phyloP scores from a whole-genome alignment of 1,284 basidiomycete species.

The Irpex rosettiformis region DNA sequence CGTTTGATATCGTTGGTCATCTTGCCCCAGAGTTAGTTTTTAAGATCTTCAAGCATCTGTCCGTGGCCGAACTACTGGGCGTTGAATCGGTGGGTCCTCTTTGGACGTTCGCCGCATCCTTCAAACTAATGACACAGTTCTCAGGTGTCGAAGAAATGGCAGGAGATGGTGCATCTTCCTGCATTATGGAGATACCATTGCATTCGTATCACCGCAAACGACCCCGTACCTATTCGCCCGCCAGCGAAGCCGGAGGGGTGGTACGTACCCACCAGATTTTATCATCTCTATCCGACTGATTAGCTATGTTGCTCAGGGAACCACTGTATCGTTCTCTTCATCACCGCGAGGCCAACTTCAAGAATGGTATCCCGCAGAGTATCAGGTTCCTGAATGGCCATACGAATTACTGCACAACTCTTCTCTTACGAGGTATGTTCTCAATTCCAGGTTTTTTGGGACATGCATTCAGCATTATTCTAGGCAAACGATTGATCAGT shows the following conservation, averaged over 20 bases:
- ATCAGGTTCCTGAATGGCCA: constrained; percentile 81
- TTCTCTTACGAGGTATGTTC: constrained; percentile 62
- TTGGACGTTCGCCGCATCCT: constrained; percentile 3
- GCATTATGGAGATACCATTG: constrained; percentile 79
- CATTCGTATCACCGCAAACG: constrained; percentile 67
- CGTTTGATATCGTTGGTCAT: constrained; percentile 77
- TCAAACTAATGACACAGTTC: background rate
- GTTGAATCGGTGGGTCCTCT: constrained; percentile 45
- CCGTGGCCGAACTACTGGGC: constrained; percentile 61
- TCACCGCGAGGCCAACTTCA: constrained; percentile 86
- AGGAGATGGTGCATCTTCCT: constrained; percentile 63
- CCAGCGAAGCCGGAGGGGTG: constrained; percentile 69
- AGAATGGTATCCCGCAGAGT: constrained; percentile 69
- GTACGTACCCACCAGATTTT: constrained; percentile 40
- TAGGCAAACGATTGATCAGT: constrained; percentile 75
- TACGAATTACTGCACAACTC: constrained; percentile 84
- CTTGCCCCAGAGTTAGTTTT: constrained; percentile 67
- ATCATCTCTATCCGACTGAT: no score
- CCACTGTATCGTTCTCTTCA: constrained; percentile 79
- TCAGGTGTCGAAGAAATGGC: constrained; percentile 77
- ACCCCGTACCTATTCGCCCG: constrained; percentile 63
- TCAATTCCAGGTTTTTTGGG: background rate
- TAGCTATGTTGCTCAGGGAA: constrained; percentile 55
- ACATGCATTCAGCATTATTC: background rate
- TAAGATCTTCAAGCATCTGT: constrained; percentile 63